Base-by-base conservation (phyloP, 2,329 filamentous ascomycete species). In the Phialocephala sp. region DNA sequence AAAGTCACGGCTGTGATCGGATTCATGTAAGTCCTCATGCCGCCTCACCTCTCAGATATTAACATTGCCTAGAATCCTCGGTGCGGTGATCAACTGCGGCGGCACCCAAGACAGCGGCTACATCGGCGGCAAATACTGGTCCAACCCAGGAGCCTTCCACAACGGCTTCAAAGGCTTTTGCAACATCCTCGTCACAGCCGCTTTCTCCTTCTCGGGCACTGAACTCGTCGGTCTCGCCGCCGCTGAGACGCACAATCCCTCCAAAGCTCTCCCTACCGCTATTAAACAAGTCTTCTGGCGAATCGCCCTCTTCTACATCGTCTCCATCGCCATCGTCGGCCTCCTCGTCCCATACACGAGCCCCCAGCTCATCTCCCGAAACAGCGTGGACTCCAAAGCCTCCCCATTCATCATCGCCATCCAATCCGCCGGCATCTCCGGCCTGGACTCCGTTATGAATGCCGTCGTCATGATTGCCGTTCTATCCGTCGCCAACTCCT, bases 201-300 rank as follows among this genome's bases (percentile, higher is more conserved):
- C 91, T 8, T 93, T 93, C 73, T 83, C 90, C 67, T 93, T 93
- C 72, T 86, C 89, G 0, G 91, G 91, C n/a, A 92, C 90, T 0
- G 91, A 93, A 76, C 83, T 92, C 5, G 89, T 93, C 55, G 91
- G 91, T 63, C 85, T 94, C 15, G 90, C 91, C 4, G 91, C 91
- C 1, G 91, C 91, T 35, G 91, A 94, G 76, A 91, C 91, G 1
- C 87, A 86, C n/a, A 92, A 93, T 74, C 91, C 91, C 1, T 85
- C 89, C 67, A 92, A 94, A 76, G 91, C 90, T 1, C 83, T 97
- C 0, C 94, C 94, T 0, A 93, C 88, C 0, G 93, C 94, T 15
- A 89, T 96, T 74, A 97, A 96, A 80, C 93, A 97, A 77, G 93
- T 97, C n/a, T 97, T 97, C 79, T 97, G 94, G 94, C 90, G 94